Percentiles rank a stretch among this genome's conserved stretches.
Evolutionary conservation across 1,284 basidiomycete species (phyloP).

Genomic region (Lentinus polychrous): DNA sequence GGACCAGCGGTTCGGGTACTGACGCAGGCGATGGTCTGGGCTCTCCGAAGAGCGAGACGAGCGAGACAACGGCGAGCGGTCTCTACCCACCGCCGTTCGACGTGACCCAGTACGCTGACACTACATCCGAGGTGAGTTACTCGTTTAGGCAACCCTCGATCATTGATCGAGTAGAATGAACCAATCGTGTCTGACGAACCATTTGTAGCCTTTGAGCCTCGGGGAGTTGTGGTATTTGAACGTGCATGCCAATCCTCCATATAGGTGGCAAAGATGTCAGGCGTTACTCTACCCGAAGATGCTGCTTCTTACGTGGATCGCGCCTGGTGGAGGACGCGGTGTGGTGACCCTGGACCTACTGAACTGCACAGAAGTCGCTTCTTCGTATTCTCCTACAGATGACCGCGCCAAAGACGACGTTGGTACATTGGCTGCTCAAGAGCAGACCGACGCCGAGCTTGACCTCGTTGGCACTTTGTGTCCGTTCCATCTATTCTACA

Average conservation of each 20-base stretch:
- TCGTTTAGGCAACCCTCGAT: constrained; percentile 9
- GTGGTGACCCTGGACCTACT: constrained; percentile 78
- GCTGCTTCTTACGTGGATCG: constrained; percentile 77
- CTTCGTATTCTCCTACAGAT: constrained; percentile 71
- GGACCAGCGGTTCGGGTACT: constrained; percentile 10
- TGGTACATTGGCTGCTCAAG: constrained; percentile 70
- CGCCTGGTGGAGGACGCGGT: constrained; percentile 68
- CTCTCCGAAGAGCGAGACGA: constrained; percentile 21
- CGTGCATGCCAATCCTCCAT: constrained; percentile 74
- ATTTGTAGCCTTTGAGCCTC: constrained; percentile 66
- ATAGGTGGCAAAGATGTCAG: constrained; percentile 79
- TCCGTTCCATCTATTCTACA: constrained; percentile 84
- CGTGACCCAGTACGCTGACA: constrained; percentile 29
- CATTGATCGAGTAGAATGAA: constrained; percentile 8
- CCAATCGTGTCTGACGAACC: constrained; percentile 4
- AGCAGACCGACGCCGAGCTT: constrained; percentile 44
- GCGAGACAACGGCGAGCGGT: constrained; percentile 24
- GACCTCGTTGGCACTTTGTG: constrained; percentile 63
- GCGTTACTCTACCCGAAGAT: constrained; percentile 77
- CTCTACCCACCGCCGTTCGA: constrained; percentile 39
- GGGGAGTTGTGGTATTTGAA: constrained; percentile 87
- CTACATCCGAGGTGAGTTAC: constrained; percentile 36
- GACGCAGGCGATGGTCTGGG: constrained; percentile 9
- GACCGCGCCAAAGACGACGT: constrained; percentile 76
- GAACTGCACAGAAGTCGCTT: constrained; percentile 78